These are phyloP conservation scores for Cryptococcus hybrid DNA, from an alignment of 1,284 basidiomycete genomes.

Conservation along the genomic window DNA sequence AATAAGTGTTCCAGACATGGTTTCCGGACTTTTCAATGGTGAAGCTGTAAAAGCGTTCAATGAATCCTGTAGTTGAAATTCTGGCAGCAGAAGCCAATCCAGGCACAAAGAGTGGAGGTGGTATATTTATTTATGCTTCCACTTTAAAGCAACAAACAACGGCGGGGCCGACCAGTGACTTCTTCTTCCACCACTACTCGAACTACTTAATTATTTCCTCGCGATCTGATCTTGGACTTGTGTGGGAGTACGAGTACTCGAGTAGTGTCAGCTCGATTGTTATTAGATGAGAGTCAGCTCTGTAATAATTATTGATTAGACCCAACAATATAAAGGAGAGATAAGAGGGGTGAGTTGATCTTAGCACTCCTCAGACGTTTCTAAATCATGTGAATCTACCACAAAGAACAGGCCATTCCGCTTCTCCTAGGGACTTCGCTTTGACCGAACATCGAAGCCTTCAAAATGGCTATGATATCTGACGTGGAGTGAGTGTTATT, in stretches of 20 bases:
- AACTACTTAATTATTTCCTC: neutral
- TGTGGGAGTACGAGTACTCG: no score
- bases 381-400: no score
- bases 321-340: no score
- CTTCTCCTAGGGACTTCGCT: no score
- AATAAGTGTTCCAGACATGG: constrained; percentile 54
- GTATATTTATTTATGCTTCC: neutral
- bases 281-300: no score
- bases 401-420: no score
- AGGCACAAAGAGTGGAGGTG: neutral
- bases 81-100: neutral
- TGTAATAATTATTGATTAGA: no score
- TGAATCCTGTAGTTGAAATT: neutral
- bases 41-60: neutral
- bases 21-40: neutral
- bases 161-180: neutral
- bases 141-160: neutral
- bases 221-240: no score
- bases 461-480: constrained; percentile 47
- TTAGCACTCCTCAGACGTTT: no score
- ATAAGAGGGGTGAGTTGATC: no score
- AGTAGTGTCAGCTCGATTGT: no score
- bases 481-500: constrained; percentile 37
- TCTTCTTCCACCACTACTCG: neutral
- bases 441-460: no score